These are phyloP conservation scores for Phialophora macrospora DNA, from an alignment of 2,329 filamentous ascomycete species.

Conservation along the genomic window DNA sequence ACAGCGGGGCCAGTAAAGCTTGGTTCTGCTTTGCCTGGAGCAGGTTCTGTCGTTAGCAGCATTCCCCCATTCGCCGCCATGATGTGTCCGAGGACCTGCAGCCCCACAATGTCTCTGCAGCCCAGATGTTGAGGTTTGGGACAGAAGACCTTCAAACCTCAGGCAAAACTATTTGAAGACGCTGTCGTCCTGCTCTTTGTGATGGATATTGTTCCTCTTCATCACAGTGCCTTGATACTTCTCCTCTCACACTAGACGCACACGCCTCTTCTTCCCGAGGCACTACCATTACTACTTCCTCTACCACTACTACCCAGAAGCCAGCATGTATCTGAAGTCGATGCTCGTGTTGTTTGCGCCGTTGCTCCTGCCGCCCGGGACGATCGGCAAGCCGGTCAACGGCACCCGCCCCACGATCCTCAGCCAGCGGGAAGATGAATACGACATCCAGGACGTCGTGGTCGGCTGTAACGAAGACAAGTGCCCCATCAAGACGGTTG, in stretches of 20 bases:
- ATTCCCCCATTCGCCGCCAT: neutral
- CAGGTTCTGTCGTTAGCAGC: neutral
- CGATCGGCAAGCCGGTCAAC: neutral
- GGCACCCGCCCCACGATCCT: neutral
- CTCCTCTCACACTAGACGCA: neutral
- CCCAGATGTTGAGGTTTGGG: neutral
- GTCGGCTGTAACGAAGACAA: neutral
- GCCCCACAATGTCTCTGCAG: neutral
- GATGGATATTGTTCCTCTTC: neutral
- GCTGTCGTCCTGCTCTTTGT: neutral
- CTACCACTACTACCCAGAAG: neutral
- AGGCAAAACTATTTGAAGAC: neutral
- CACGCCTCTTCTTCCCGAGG: neutral
- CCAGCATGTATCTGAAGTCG: neutral
- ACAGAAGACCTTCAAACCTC: neutral
- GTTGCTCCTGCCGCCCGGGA: neutral
- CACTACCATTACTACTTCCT: neutral
- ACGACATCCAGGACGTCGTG: neutral
- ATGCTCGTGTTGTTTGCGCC: neutral
- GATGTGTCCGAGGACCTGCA: neutral
- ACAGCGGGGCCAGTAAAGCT: too few relatives aligned
- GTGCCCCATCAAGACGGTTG: neutral
- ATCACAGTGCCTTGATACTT: neutral
- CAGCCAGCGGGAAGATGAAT: constrained; percentile 1
- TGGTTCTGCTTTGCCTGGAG: neutral